Evolutionary conservation across 768 basidiomycete genomes (phyloP).

Genomic region (Serendipita sp.): DNA sequence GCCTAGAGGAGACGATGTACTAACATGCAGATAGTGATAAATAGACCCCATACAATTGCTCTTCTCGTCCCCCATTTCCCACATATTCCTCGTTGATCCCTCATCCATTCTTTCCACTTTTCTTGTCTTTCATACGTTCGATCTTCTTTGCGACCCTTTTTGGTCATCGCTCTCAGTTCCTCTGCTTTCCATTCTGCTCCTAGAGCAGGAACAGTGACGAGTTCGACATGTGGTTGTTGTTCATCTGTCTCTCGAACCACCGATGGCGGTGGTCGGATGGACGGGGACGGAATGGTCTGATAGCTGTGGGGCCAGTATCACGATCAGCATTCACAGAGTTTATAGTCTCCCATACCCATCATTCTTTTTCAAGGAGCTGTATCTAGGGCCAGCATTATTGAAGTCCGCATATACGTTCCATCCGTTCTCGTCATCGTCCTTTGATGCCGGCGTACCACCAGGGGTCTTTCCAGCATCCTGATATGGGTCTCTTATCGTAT

Average conservation of each 20-base stretch:
- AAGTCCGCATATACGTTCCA: constrained; percentile 85
- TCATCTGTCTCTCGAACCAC: constrained; percentile 18
- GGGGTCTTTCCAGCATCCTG: neutral
- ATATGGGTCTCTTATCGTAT: constrained; percentile 8
- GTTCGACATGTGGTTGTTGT: constrained; percentile 47
- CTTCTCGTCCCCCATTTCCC: constrained; percentile 64
- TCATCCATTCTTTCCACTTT: constrained; percentile 59
- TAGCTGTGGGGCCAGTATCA: constrained; percentile 4
- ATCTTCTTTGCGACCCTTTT: constrained; percentile 43
- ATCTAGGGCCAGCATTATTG: constrained; percentile 68
- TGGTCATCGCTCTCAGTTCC: constrained; percentile 65
- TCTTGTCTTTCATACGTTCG: constrained; percentile 27
- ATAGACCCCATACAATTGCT: constrained; percentile 36
- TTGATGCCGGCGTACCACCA: neutral
- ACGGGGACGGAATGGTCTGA: constrained; percentile 10
- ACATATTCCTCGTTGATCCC: constrained; percentile 64
- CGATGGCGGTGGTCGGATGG: neutral
- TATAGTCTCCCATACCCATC: constrained; percentile 28
- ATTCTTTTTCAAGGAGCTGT: constrained; percentile 42
- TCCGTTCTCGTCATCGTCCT: constrained; percentile 18
- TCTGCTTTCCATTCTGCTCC: constrained; percentile 77
- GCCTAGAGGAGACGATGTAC: constrained; percentile 25
- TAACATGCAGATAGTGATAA: constrained; percentile 45
- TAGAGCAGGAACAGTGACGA: constrained; percentile 82
- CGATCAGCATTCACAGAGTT: neutral